Evolutionary conservation across 2,329 filamentous ascomycete genomes (phyloP), one percentile per base, ranked within the genome.

Genomic region (Beauveria sp.): DNA sequence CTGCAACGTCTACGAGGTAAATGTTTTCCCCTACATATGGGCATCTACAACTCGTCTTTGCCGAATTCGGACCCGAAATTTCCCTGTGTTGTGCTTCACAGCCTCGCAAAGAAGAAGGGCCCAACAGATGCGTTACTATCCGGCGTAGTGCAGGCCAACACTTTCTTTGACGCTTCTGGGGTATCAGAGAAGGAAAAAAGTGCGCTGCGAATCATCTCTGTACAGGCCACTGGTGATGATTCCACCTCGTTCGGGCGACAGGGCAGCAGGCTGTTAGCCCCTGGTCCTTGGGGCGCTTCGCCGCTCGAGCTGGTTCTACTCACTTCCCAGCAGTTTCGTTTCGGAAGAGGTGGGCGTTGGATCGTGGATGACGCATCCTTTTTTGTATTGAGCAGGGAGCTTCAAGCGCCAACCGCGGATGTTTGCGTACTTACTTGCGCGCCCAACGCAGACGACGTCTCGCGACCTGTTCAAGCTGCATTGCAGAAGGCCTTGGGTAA

Each of bases 221-320:
- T 61, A 10, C 51, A 16, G 8, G 7, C 48, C 5, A 49, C 42
- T 9, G 16, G 38, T 8, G 16, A 26, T 18, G 38, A 22, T 26
- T 38, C 46, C 22, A 38, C 12, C 20, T 22, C 59, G 2, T 42
- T 50, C 34, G 51, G 42, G 6, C 50, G 59, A 5, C 42, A 31
- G 3, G 24, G 51, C 22, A n/a, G 24, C 43, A 42, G 7, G 16
- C 43, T 61, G 16, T 42, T 49, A 12, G 50, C 59, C 1, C 51
- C 59, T 9, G 59, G 59, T 4, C 50, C 51, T 9, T 61, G 50
- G 51, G 59, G 59, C 22, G 43, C 51, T 2, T 61, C 59, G 16
- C 59, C 59, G 18, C 59, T 61, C 5, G 42, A 50, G 31, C 45
- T 61, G 43, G 22, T 50, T n/a, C 16, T 55, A 3, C 26, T 61